Evolutionary conservation across 345 rosid genomes (phyloP).

Genomic region (Eucalyptus brandiana): DNA sequence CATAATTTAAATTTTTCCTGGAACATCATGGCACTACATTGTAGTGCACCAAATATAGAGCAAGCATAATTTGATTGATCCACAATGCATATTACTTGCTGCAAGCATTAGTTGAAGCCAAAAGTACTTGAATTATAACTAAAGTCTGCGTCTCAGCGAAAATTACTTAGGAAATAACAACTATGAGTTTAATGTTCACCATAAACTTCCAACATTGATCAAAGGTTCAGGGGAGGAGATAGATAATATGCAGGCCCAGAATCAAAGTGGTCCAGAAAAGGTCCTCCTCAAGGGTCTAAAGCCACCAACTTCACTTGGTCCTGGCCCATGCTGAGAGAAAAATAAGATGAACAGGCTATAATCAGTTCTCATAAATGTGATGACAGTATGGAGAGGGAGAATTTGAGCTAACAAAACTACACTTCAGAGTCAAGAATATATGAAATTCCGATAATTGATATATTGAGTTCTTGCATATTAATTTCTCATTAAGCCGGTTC

Average conservation of each 20-base stretch:
- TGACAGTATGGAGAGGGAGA: neutral
- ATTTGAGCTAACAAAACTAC: neutral
- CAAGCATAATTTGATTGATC: neutral
- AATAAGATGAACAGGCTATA: neutral
- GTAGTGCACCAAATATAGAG: neutral
- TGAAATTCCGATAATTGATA: neutral
- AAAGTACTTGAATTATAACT: neutral
- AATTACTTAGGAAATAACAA: neutral
- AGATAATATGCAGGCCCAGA: neutral
- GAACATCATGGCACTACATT: neutral
- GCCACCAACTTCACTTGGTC: neutral
- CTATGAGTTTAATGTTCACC: neutral
- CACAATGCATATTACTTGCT: neutral
- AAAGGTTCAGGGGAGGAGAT: neutral
- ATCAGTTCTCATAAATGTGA: neutral
- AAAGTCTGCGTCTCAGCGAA: neutral
- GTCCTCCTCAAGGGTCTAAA: neutral
- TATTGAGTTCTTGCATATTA: neutral
- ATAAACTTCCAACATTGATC: neutral
- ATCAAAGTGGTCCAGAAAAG: neutral
- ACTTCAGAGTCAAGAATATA: neutral
- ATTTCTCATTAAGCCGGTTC: neutral
- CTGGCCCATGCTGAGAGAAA: neutral
- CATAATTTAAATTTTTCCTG: neutral
- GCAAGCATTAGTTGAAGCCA: neutral